These are phyloP conservation scores for Grosmannia penicillata DNA, from an alignment of 2,329 filamentous ascomycete species.

Conservation along the genomic window DNA sequence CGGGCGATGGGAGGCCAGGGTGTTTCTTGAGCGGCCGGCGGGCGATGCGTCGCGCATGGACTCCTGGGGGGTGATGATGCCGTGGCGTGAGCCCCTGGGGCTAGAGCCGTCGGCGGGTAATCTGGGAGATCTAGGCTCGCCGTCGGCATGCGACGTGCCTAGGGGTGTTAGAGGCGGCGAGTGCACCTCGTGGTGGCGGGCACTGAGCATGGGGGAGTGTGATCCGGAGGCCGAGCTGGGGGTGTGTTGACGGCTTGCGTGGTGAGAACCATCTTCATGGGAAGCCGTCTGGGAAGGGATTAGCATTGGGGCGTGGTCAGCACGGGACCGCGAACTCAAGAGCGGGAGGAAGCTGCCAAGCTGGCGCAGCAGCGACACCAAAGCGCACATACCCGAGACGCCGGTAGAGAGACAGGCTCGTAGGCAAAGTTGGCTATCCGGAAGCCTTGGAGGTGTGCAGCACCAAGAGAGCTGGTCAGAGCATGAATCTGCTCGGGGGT, in stretches of 20 bases:
- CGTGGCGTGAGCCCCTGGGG: slow-evolving; percentile 11
- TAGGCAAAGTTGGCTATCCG: slow-evolving; percentile 79
- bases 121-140: slow-evolving; percentile 16
- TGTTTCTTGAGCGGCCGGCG: slow-evolving; percentile 21
- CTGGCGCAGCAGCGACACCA: no score
- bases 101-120: slow-evolving; percentile 8
- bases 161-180: slow-evolving; percentile 84
- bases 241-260: slow-evolving; percentile 48
- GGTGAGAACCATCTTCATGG: slow-evolving; percentile 43
- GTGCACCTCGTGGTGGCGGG: slow-evolving; percentile 56
- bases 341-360: no score
- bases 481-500: slow-evolving; percentile 46
- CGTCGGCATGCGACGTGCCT: slow-evolving; percentile 41
- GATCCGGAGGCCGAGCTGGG: slow-evolving; percentile 46
- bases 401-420: slow-evolving; percentile 78
- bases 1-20: not conserved
- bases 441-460: slow-evolving; percentile 62
- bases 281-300: slow-evolving; percentile 33
- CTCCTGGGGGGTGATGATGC: slow-evolving; percentile 51
- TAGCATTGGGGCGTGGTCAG: slow-evolving; percentile 9
- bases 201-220: slow-evolving; percentile 52
- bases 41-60: slow-evolving; percentile 39
- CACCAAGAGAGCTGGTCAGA: slow-evolving; percentile 60
- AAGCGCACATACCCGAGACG: slow-evolving; percentile 53
- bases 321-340: slow-evolving; percentile 7